These are phyloP conservation scores for Calcarisporium arbuscula DNA, from an alignment of 2,329 filamentous ascomycete species.

Conservation along the genomic window DNA sequence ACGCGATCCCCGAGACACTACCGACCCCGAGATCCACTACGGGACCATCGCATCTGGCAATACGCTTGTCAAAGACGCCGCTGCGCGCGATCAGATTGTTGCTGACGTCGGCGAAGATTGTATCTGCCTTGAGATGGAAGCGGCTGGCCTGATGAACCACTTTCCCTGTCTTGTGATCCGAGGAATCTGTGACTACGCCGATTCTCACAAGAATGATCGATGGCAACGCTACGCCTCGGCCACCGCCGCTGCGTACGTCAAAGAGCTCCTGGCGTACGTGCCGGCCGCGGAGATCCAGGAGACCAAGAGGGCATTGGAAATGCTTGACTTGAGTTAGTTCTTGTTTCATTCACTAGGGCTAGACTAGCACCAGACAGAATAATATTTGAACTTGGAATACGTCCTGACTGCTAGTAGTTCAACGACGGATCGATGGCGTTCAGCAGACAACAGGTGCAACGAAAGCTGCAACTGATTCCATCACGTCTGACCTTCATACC, in stretches of 20 bases:
- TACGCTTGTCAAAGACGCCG: slow-evolving; percentile 2
- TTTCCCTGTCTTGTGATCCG: slow-evolving; percentile 5
- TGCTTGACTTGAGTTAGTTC: slow-evolving; percentile 1
- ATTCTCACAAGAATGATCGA: slow-evolving; percentile 8
- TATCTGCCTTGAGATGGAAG: slow-evolving; percentile 8
- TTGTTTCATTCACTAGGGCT: background rate
- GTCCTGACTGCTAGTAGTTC: slow-evolving; percentile 5
- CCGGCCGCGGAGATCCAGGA: slow-evolving; percentile 3
- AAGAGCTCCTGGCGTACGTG: slow-evolving; percentile 2
- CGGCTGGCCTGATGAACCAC: slow-evolving; percentile 3
- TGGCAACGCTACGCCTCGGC: slow-evolving; percentile 9
- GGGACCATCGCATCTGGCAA: slow-evolving; percentile 8
- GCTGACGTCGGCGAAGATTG: background rate
- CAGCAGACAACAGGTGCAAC: slow-evolving; percentile 5
- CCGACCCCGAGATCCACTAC: slow-evolving; percentile 8
- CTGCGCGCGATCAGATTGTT: slow-evolving; percentile 2
- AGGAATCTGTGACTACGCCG: slow-evolving; percentile 8
- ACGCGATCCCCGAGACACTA: slow-evolving; percentile 1
- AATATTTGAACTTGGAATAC: slow-evolving; percentile 3
- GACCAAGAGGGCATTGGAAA: slow-evolving; percentile 4
- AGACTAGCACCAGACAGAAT: slow-evolving; percentile 1
- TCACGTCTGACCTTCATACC: slow-evolving; percentile 2
- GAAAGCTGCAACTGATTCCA: slow-evolving; percentile 4
- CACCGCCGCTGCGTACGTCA: slow-evolving; percentile 2
- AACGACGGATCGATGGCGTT: slow-evolving; percentile 2